Conservation (phyloP, 2,329 filamentous ascomycete genomes). For the Ceratocystis harringtonii region DNA sequence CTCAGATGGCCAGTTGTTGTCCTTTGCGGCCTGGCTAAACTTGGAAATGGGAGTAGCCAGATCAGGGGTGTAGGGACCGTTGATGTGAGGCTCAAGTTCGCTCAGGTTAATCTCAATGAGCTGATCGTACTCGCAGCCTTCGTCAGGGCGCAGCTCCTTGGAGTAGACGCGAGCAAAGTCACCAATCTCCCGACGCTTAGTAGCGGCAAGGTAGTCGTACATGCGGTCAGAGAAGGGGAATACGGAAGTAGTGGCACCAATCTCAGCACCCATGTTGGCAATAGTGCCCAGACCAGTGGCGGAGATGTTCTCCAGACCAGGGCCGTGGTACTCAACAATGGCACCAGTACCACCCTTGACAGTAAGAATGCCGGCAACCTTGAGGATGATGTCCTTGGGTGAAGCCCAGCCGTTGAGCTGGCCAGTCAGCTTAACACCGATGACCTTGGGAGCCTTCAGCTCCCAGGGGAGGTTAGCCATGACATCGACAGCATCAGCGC, state of each 20-base stretch:
- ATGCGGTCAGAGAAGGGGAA: constrained; percentile 98
- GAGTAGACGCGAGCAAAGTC: constrained; percentile 78
- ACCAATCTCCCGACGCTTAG: constrained; percentile 79
- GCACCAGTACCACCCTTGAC: constrained; percentile 96
- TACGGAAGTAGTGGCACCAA: constrained; percentile 76
- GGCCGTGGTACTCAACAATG: constrained; percentile 63
- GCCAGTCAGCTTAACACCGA: constrained; percentile 91
- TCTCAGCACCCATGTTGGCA: constrained; percentile 56
- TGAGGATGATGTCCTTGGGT: constrained; percentile 89
- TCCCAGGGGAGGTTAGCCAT: constrained; percentile 98
- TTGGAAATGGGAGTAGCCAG: constrained; percentile 94
- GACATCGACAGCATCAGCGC: constrained; percentile 95
- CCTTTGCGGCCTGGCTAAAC: constrained; percentile 86
- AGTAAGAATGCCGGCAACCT: constrained; percentile 90
- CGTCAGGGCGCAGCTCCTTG: constrained; percentile 70
- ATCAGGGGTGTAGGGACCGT: constrained; percentile 97
- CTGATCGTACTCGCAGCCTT: constrained; percentile 90
- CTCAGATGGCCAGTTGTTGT: constrained; percentile 91
- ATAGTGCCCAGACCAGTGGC: constrained; percentile 78
- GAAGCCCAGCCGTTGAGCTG: constrained; percentile 79
- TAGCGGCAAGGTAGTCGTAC: constrained; percentile 88
- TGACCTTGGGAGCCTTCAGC: constrained; percentile 91
- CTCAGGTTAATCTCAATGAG: constrained; percentile 90
- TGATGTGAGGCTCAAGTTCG: constrained; percentile 93
- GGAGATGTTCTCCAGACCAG: constrained; percentile 52